Evolutionary conservation across 2,329 filamentous ascomycete species (phyloP), one percentile per base, ranked within the genome.

Genomic region (Fusarium sulawesiense): DNA sequence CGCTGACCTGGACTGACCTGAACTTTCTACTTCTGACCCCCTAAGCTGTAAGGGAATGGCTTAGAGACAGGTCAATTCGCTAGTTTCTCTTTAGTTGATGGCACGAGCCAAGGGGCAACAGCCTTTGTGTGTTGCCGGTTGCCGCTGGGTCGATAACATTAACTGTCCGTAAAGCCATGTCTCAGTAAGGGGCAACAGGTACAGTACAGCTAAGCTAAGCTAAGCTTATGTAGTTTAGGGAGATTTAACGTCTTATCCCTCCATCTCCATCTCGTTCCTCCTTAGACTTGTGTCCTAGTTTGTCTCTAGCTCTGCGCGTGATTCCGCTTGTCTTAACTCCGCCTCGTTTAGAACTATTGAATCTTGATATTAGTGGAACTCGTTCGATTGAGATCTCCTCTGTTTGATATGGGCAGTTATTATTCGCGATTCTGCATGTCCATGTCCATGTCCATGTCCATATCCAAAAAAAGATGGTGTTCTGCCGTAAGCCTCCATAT

Each of bases 271-370:
- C 48, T 51, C 48, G 12, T 46, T 56, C 49, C 49, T 53, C 42
- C 37, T 44, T 47, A 20, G 16, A 54, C 49, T 51, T 37, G 6
- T 51, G 55, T 66, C 70, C 67, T 70, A 71, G 58, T 41, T 51
- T 37, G 54, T 41, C 54, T 68, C 67, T 71, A 68, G 65, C 49
- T 48, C 58, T 59, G 56, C 68, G 68, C 68, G 56, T 71, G 68
- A 69, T 71, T 67, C 37, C 51, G 34, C 53, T 57, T 21, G 34
- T 55, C 37, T 30, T 30, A 51, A 44, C 29, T 60, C 37, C 18
- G 37, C 49, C 32, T 59, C 32, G 30, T 37, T 61, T 46, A 32
- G 30, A 49, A 46, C 68, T 68, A 71, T 68, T 51, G 68, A 65
- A 40, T 59, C 34, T 40, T 50, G 18, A 18, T 29, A 49, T 25